Evolutionary conservation across 768 basidiomycete genomes (phyloP), one percentile per base, ranked within the genome.

Genomic region (Tylopilus sp.): DNA sequence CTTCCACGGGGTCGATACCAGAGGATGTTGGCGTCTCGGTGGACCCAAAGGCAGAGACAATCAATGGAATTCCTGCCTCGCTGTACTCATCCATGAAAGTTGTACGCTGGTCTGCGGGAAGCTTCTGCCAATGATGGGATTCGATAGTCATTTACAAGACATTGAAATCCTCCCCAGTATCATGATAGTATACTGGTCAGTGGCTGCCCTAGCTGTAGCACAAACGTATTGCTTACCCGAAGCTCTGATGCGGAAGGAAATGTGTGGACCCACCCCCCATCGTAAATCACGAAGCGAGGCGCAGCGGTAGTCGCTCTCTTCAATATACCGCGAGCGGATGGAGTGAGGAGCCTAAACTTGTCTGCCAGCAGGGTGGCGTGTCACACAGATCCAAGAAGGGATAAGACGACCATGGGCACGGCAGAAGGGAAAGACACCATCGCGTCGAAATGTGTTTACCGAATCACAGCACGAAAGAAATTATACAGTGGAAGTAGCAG

Each of bases 201-300:
- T n/a, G n/a, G n/a, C n/a, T n/a, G n/a, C n/a, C n/a, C n/a, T n/a
- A n/a, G n/a, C n/a, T n/a, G n/a, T n/a, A n/a, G n/a, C 3, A 11
- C 22, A 36, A 19, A 17, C 4, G 4, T 1, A 2, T 21, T 17
- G 37, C 62, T 38, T 59, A 82, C 82, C 52, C 68, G 52, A 50
- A 86, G 70, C 1, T 71, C 61, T 25, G 80, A 71, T 6, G 72
- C 66, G 2, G 71, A 62, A 3, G 85, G 83, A 1, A 66, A 63
- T 1, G 78, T 78, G 48, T 67, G 71, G 13, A 78, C 72, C 50
- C 64, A 81, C 19, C 52, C 49, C 48, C 78, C 76, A 40, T 72
- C 70, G 60, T 77, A 77, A 14, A 69, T 63, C 24, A 76, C 37
- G 38, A 74, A 85, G 56, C 78, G 73, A 24, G 85, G 84, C 1